phyloP scores from a whole-genome alignment of 2,329 filamentous ascomycete genomes.

The Diaporthe australafricana region DNA sequence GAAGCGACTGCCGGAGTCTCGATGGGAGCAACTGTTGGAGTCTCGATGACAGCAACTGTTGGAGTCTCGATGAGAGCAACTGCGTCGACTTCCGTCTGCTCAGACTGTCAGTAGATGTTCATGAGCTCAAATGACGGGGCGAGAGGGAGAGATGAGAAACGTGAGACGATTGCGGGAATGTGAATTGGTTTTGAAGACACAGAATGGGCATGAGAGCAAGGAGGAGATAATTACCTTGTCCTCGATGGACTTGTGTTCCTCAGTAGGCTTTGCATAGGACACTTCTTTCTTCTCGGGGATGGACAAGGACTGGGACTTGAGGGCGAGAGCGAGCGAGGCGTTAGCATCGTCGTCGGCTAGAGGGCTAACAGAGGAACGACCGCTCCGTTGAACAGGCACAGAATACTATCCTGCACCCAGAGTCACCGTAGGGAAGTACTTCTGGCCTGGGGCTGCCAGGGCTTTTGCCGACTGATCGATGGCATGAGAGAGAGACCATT shows the following conservation, averaged over 20 bases:
- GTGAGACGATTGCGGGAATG: not conserved
- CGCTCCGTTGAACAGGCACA: not conserved
- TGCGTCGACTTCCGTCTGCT: constrained; percentile 8
- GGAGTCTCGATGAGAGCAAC: not conserved
- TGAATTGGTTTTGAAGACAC: not conserved
- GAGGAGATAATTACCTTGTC: not conserved
- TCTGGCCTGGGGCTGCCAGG: constrained; percentile 14
- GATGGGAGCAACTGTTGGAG: too few relatives aligned
- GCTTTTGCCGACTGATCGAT: constrained; percentile 24
- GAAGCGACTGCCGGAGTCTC: too few relatives aligned
- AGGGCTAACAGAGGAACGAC: constrained; percentile 12
- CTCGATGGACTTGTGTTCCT: not conserved
- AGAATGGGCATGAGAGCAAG: not conserved
- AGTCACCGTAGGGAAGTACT: not conserved
- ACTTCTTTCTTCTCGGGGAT: constrained; percentile 17
- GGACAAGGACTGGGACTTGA: not conserved
- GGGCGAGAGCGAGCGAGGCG: not conserved
- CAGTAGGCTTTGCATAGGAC: not conserved
- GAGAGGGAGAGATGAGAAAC: not conserved
- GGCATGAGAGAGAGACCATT: not conserved
- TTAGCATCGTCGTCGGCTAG: constrained; percentile 1
- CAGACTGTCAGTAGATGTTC: not conserved
- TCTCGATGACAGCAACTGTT: too few relatives aligned
- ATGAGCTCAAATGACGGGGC: not conserved
- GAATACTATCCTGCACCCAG: constrained; percentile 9